Evolutionary conservation across 2,329 filamentous ascomycete species (phyloP).

Genomic region (Phialemoniopsis sp.): DNA sequence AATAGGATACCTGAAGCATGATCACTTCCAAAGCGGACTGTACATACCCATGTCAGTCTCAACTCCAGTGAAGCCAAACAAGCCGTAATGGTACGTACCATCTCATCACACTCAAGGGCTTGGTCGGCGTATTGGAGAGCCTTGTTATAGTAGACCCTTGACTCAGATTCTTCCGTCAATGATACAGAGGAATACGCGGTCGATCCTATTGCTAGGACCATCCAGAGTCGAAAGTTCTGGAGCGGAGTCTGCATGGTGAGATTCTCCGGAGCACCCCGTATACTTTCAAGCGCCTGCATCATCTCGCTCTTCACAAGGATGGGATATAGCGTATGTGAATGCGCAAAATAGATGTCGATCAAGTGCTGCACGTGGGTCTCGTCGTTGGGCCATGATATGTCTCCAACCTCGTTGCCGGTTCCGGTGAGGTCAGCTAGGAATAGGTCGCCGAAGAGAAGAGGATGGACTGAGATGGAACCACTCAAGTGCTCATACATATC

Average conservation of each 20-base stretch:
- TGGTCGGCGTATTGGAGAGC: slow-evolving; percentile 34
- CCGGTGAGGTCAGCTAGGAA: slow-evolving; percentile 17
- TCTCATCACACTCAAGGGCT: slow-evolving; percentile 29
- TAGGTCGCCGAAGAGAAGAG: slow-evolving; percentile 22
- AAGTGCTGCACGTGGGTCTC: slow-evolving; percentile 20
- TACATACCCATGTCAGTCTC: background rate
- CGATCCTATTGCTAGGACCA: slow-evolving; percentile 42
- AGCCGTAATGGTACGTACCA: slow-evolving; percentile 20
- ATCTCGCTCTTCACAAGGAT: slow-evolving; percentile 31
- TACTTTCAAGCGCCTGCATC: slow-evolving; percentile 19
- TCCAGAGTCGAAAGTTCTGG: slow-evolving; percentile 38
- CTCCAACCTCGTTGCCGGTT: slow-evolving; percentile 3
- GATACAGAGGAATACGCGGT: slow-evolving; percentile 37
- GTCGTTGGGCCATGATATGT: slow-evolving; percentile 14
- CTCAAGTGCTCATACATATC: slow-evolving; percentile 15
- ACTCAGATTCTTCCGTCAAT: slow-evolving; percentile 35
- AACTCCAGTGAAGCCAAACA: background rate
- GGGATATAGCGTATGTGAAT: slow-evolving; percentile 41
- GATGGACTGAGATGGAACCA: slow-evolving; percentile 17
- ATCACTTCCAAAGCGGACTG: slow-evolving; percentile 36
- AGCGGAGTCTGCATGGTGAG: slow-evolving; percentile 23
- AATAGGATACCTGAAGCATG: slow-evolving; percentile 41
- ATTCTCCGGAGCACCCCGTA: slow-evolving; percentile 22
- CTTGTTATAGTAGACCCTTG: slow-evolving; percentile 35
- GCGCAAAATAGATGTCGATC: slow-evolving; percentile 39